A percentile compares a stretch with the other conserved stretches of the same genome.
Conservation (phyloP, 805 yeast species). For the Metschnikowia arizonensis region DNA sequence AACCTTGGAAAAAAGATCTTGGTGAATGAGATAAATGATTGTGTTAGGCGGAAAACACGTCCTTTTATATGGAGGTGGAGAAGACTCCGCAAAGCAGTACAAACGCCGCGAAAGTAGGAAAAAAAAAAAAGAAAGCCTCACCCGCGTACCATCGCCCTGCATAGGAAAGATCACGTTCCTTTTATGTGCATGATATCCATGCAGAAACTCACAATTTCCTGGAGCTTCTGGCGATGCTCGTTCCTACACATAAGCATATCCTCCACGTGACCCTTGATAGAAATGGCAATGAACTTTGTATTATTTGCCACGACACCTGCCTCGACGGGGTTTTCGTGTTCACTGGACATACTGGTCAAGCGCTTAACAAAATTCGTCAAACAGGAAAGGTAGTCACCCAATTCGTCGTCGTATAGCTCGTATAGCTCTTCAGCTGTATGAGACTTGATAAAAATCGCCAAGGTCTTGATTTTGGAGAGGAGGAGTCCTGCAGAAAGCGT, state of each 20-base stretch:
- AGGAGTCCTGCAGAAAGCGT: constrained; percentile 10
- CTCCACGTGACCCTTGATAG: constrained; percentile 7
- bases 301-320: constrained; percentile 27
- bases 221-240: neutral
- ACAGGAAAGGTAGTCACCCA: constrained; percentile 9
- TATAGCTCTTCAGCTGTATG: constrained; percentile 3
- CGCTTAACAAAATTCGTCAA: constrained; percentile 14
- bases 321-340: neutral
- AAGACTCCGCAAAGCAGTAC: neutral
- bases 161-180: neutral
- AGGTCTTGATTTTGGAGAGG: constrained; percentile 13
- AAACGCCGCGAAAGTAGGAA: neutral
- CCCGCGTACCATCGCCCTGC: neutral
- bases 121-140: too few relatives aligned
- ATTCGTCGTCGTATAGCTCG: constrained; percentile 7
- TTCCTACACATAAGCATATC: neutral
- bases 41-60: neutral
- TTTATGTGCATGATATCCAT: neutral
- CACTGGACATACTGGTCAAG: constrained; percentile 7
- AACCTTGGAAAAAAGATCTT: neutral
- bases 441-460: constrained; percentile 13
- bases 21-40: neutral
- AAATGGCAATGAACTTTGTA: constrained; percentile 29
- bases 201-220: neutral
- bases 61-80: neutral